phyloP scores from a whole-genome alignment of 2,329 filamentous ascomycete species.

The Alternaria dauci region DNA sequence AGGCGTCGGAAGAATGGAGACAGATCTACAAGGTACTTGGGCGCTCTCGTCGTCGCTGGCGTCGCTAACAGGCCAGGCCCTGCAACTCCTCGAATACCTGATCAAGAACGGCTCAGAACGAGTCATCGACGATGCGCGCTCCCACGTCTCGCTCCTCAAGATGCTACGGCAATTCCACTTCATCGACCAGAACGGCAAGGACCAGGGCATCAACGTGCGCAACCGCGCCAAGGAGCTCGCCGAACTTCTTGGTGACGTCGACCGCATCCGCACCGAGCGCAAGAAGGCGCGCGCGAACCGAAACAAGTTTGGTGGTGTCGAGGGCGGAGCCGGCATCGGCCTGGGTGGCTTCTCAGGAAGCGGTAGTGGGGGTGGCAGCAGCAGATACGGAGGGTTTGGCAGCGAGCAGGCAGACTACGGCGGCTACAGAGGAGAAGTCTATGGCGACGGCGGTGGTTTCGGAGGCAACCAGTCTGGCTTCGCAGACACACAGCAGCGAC shows the following conservation, averaged over 20 bases:
- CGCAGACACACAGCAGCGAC: constrained; percentile 68
- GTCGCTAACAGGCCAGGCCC: constrained; percentile 58
- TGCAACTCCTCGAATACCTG: constrained; percentile 95
- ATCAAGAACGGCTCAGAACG: constrained; percentile 98
- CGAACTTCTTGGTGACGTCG: constrained; percentile 91
- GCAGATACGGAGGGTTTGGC: constrained; percentile 89
- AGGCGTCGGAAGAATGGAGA: constrained; percentile 96
- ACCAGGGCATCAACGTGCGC: constrained; percentile 96
- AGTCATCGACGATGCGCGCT: constrained; percentile 95
- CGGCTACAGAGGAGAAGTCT: constrained; percentile 78
- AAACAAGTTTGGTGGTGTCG: constrained; percentile 94
- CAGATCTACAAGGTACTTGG: constrained; percentile 91
- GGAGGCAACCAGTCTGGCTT: constrained; percentile 76
- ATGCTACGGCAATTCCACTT: constrained; percentile 99
- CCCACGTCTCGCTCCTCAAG: constrained; percentile 92
- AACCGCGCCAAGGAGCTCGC: constrained; percentile 96
- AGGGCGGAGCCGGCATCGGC: constrained; percentile 75
- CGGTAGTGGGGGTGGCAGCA: constrained; percentile 60
- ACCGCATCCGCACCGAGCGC: constrained; percentile 74
- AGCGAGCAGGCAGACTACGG: constrained; percentile 68
- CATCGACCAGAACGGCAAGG: constrained; percentile 95
- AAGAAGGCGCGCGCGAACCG: constrained; percentile 92
- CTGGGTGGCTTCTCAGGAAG: constrained; percentile 62
- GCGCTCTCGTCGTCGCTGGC: neutral
- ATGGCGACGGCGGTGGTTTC: constrained; percentile 95